Percentiles rank a stretch among this genome's conserved stretches.
Conservation (phyloP, 2,329 filamentous ascomycete species). For the Teratosphaeria pseudoeucalypti region DNA sequence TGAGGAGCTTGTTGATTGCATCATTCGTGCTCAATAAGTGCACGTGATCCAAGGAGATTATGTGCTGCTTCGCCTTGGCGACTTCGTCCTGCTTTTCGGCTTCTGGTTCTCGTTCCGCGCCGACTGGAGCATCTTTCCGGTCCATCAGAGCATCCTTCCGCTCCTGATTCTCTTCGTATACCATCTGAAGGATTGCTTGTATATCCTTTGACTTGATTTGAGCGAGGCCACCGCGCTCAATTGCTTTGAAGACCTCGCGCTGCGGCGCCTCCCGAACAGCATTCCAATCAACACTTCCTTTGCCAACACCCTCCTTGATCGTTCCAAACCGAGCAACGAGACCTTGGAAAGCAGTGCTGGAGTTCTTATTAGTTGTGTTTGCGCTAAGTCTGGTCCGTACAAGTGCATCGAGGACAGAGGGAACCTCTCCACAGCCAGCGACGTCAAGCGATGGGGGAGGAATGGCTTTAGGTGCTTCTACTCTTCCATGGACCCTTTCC, state of each 20-base stretch:
- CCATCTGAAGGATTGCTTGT: constrained; percentile 61
- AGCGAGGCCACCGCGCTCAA: constrained; percentile 60
- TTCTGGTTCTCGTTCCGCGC: constrained; percentile 36
- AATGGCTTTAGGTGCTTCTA: constrained; percentile 54
- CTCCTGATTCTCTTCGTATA: constrained; percentile 57
- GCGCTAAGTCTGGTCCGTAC: constrained; percentile 53
- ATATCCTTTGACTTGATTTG: constrained; percentile 62
- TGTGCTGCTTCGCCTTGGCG: constrained; percentile 44
- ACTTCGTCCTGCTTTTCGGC: constrained; percentile 49
- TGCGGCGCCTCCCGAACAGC: constrained; percentile 51
- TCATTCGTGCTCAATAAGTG: constrained; percentile 46
- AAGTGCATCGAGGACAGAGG: constrained; percentile 53
- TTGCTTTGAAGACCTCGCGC: constrained; percentile 55
- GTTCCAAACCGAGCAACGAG: constrained; percentile 53
- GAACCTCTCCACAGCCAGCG: constrained; percentile 60
- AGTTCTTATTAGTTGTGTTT: constrained; percentile 50
- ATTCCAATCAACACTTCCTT: constrained; percentile 67
- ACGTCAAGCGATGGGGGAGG: constrained; percentile 54
- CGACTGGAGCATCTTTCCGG: constrained; percentile 20
- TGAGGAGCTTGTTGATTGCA: constrained; percentile 47
- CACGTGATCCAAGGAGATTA: constrained; percentile 56
- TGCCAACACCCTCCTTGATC: constrained; percentile 46
- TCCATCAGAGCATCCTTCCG: constrained; percentile 42
- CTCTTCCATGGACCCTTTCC: constrained; percentile 53
- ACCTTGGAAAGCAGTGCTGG: constrained; percentile 55